Evolutionary conservation across 2,329 filamentous ascomycete genomes (phyloP), one percentile per base, ranked within the genome.

Genomic region (Xylariaceae sp.): DNA sequence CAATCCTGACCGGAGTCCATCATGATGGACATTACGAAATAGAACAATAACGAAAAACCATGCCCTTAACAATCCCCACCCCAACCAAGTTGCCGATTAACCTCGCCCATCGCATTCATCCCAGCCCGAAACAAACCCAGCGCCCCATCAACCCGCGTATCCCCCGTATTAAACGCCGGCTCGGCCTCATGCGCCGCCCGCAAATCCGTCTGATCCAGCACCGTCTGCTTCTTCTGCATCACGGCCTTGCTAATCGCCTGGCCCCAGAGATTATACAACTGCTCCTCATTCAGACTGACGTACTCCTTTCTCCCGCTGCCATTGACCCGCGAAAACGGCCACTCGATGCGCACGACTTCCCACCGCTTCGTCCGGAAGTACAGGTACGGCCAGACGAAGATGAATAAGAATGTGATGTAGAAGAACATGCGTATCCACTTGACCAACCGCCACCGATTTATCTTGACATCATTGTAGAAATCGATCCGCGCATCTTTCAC

Each of bases 371-470:
- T 92, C 15, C 80, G 74, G 69, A 90, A 80, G 73, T 83, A 86
- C 10, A 92, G 77, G 58, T 82, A 81, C 0, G 88, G 88, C 88
- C 88, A 92, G 2, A 82, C 77, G 65, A 92, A 77, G 58, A 92
- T 68, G 80, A 88, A 88, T 10, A 88, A 72, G 61, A 90, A 83
- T 0, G 85, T 85, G 4, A 89, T 71, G 69, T 83, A 85, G 74
- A 86, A 89, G 8, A 89, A 50, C 77, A 83, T 82, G 48, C 80
- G 76, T 50, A 90, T 76, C 85, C 85, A 90, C 5, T 70, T 71
- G 0, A 79, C 86, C 51, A 85, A 75, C 0, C 89, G 83, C 82
- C 86, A 88, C 35, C 77, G 73, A 68, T 90, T 91, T 61, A 84
- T 76, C 54, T 75, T 77, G 65, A 82, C 83, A 3, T 81, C 77